Conservation (phyloP, 2,329 filamentous ascomycete genomes). For the Aspergillus sp. region DNA sequence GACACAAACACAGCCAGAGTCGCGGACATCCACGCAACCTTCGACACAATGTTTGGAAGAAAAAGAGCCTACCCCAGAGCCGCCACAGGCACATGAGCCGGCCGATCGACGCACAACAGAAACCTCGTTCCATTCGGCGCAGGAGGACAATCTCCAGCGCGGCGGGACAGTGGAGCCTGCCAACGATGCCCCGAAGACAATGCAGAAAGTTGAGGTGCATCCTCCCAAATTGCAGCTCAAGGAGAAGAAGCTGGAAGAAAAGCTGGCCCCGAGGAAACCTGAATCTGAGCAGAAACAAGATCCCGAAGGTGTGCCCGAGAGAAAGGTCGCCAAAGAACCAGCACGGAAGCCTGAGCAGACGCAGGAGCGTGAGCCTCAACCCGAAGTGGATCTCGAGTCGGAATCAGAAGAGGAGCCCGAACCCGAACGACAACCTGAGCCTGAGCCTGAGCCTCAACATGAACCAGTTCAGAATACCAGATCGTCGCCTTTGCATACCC, state of each 20-base stretch:
- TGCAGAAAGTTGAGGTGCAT: slow-evolving; percentile 14
- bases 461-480: slow-evolving; percentile 7
- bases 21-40: slow-evolving; percentile 28
- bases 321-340: slow-evolving; percentile 1
- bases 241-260: slow-evolving; percentile 4
- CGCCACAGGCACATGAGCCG: slow-evolving; percentile 15
- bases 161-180: slow-evolving; percentile 33
- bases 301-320: not conserved
- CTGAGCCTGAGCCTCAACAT: slow-evolving; percentile 3
- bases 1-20: slow-evolving; percentile 23
- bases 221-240: slow-evolving; percentile 8
- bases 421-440: slow-evolving; percentile 6
- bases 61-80: slow-evolving; percentile 15
- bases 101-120: slow-evolving; percentile 35
- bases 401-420: slow-evolving; percentile 1
- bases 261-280: slow-evolving; percentile 1
- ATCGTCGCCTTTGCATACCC: slow-evolving; percentile 13
- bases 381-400: slow-evolving; percentile 1
- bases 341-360: slow-evolving; percentile 1
- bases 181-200: slow-evolving; percentile 22
- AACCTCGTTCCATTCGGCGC: slow-evolving; percentile 43
- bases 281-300: slow-evolving; percentile 3
- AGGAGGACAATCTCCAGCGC: slow-evolving; percentile 30
- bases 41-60: slow-evolving; percentile 27
- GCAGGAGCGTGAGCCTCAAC: slow-evolving; percentile 3